Conservation (phyloP, 495 filamentous ascomycete genomes). For the Aspergillus nidulans region DNA sequence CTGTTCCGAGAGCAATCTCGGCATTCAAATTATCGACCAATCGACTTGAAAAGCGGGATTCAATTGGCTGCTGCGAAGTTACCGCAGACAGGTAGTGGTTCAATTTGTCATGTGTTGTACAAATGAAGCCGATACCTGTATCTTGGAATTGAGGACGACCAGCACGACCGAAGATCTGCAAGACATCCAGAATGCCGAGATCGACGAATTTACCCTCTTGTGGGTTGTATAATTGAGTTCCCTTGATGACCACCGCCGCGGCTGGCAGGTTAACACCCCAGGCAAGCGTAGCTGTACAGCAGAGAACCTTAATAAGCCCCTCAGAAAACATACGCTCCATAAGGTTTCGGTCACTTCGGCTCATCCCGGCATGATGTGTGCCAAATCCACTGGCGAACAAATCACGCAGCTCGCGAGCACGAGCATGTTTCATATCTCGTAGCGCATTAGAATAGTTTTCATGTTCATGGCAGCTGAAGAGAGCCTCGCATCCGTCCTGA, state of each 20-base stretch:
- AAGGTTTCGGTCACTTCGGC: slow-evolving; percentile 84
- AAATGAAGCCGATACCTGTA: slow-evolving; percentile 93
- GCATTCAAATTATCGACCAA: slow-evolving; percentile 96
- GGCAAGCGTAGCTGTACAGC: slow-evolving; percentile 95
- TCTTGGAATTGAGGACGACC: slow-evolving; percentile 97
- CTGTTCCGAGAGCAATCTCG: slow-evolving; percentile 89
- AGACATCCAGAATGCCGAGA: slow-evolving; percentile 91
- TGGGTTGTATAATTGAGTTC: slow-evolving; percentile 92
- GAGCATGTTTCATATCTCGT: slow-evolving; percentile 76
- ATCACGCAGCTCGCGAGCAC: slow-evolving; percentile 80
- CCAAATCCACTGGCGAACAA: slow-evolving; percentile 86
- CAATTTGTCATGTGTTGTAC: slow-evolving; percentile 87
- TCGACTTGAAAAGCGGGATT: slow-evolving; percentile 84
- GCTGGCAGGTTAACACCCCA: slow-evolving; percentile 99
- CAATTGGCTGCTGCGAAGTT: slow-evolving; percentile 93
- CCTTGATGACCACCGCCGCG: slow-evolving; percentile 96
- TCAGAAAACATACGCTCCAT: slow-evolving; percentile 87
- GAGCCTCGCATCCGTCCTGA: slow-evolving; percentile 67
- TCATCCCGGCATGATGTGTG: slow-evolving; percentile 94
- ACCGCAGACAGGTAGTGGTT: slow-evolving; percentile 90
- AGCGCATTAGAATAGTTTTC: slow-evolving; percentile 66
- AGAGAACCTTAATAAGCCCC: slow-evolving; percentile 89
- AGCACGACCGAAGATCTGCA: slow-evolving; percentile 98
- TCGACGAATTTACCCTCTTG: slow-evolving; percentile 96
- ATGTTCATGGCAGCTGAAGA: slow-evolving; percentile 70